These are phyloP conservation scores for Vitellaria paradoxa DNA, from an alignment of 179 eudicot species.

Conservation along the genomic window DNA sequence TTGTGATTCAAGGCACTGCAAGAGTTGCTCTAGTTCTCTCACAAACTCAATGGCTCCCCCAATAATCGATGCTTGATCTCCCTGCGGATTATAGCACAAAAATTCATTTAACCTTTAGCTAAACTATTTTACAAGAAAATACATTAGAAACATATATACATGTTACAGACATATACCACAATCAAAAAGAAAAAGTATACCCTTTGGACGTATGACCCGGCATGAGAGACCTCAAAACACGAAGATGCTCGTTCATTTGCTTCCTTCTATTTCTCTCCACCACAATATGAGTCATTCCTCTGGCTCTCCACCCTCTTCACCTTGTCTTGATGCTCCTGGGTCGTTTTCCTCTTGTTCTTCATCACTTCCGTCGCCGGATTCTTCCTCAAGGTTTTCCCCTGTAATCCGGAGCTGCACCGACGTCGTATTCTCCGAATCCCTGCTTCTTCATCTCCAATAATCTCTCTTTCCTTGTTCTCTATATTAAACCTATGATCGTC, in stretches of 20 bases:
- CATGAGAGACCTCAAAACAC: slow-evolving; percentile 91
- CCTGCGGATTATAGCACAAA: slow-evolving; percentile 35
- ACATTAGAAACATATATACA: no score
- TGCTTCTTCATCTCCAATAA: slow-evolving; percentile 10
- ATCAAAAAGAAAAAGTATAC: slow-evolving; percentile 26
- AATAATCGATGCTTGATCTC: slow-evolving; percentile 96
- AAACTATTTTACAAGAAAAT: not conserved
- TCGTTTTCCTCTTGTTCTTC: slow-evolving; percentile 78
- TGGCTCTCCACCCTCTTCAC: slow-evolving; percentile 94
- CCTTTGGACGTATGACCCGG: slow-evolving; percentile 95
- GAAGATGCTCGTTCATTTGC: slow-evolving; percentile 98
- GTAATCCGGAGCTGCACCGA: slow-evolving; percentile 43
- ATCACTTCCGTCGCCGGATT: slow-evolving; percentile 6
- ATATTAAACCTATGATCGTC: not conserved
- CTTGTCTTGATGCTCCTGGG: slow-evolving; percentile 70
- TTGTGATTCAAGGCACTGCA: slow-evolving; percentile 93
- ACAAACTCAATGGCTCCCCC: slow-evolving; percentile 98
- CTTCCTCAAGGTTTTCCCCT: slow-evolving; percentile 35
- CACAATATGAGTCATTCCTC: slow-evolving; percentile 95
- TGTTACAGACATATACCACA: no score
- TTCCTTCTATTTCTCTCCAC: slow-evolving; percentile 94
- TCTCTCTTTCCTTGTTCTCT: slow-evolving; percentile 9
- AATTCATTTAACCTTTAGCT: not conserved
- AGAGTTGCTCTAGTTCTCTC: slow-evolving; percentile 85
- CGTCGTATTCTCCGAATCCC: slow-evolving; percentile 23